Conservation (phyloP, 1,284 basidiomycete genomes). For the Naganishia albida region DNA sequence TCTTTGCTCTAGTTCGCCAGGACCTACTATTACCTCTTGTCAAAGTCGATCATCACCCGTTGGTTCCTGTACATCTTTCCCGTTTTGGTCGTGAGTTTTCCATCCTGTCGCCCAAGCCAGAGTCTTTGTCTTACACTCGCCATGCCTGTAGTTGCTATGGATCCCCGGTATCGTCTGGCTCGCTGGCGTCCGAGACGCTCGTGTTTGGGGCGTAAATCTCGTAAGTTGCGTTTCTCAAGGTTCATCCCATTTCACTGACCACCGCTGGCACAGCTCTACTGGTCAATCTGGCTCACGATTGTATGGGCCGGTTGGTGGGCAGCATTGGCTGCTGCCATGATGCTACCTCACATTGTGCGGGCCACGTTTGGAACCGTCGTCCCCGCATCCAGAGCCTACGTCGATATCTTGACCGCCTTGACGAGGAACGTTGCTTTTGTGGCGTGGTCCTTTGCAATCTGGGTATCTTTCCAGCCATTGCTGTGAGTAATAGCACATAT, state of each 20-base stretch:
- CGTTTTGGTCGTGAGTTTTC: constrained; percentile 56
- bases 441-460: constrained; percentile 67
- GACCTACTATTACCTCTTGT: constrained; percentile 72
- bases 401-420: constrained; percentile 72
- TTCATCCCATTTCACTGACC: constrained; percentile 48
- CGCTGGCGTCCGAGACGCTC: constrained; percentile 62
- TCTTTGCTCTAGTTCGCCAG: constrained; percentile 38
- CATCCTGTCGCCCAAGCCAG: background rate
- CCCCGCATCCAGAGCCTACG: constrained; percentile 68
- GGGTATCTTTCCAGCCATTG: constrained; percentile 69
- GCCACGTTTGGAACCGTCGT: constrained; percentile 71
- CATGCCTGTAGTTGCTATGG: constrained; percentile 61
- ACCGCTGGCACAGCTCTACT: constrained; percentile 61
- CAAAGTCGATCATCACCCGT: constrained; percentile 73
- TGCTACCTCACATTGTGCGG: constrained; percentile 63
- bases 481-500: constrained; percentile 50
- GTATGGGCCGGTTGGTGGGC: constrained; percentile 86
- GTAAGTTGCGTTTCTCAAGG: constrained; percentile 52
- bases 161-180: constrained; percentile 69
- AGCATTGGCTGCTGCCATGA: constrained; percentile 65
- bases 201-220: constrained; percentile 52
- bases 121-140: background rate
- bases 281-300: constrained; percentile 82
- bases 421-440: constrained; percentile 67
- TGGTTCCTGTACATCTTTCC: constrained; percentile 80